Percentiles rank a stretch among this genome's conserved stretches.
Evolutionary conservation across 371 early-diverging fungal genomes (phyloP).

Genomic region (Blakeslea trispora): DNA sequence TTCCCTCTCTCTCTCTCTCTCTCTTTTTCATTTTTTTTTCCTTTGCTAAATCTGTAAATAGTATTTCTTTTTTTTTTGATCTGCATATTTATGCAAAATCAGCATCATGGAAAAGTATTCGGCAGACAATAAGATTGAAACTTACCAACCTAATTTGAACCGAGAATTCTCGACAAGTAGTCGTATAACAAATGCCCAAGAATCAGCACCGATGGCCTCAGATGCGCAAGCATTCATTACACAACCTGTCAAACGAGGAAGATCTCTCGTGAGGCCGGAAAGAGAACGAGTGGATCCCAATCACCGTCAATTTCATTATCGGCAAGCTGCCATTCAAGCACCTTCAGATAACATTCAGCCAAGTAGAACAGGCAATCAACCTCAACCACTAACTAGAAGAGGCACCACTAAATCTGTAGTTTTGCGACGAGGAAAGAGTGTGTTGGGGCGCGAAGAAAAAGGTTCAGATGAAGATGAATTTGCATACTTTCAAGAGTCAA

Average conservation of each 20-base stretch:
- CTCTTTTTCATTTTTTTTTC: neutral
- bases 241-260: conserved; percentile 46
- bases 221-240: conserved; percentile 27
- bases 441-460: conserved; percentile 36
- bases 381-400: conserved; percentile 17
- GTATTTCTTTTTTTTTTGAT: neutral
- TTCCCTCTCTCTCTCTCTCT: too few species aligned
- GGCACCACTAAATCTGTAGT: conserved; percentile 18
- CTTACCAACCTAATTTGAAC: conserved; percentile 21
- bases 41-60: neutral
- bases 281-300: conserved; percentile 59
- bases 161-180: conserved; percentile 22
- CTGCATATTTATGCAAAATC: too few species aligned
- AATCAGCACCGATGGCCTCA: conserved; percentile 17
- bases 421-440: conserved; percentile 36
- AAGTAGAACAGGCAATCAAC: conserved; percentile 38
- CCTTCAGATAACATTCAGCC: conserved; percentile 40
- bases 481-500: conserved; percentile 10
- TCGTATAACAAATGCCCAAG: neutral
- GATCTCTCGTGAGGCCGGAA: conserved; percentile 77
- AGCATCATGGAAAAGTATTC: neutral
- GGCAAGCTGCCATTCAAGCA: conserved; percentile 35
- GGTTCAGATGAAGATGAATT: conserved; percentile 11
- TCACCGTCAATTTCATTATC: conserved; percentile 60
- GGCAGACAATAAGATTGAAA: conserved; percentile 15